These are phyloP conservation scores for Epicoccum nigrum DNA, from an alignment of 2,329 filamentous ascomycete species.

Conservation along the genomic window DNA sequence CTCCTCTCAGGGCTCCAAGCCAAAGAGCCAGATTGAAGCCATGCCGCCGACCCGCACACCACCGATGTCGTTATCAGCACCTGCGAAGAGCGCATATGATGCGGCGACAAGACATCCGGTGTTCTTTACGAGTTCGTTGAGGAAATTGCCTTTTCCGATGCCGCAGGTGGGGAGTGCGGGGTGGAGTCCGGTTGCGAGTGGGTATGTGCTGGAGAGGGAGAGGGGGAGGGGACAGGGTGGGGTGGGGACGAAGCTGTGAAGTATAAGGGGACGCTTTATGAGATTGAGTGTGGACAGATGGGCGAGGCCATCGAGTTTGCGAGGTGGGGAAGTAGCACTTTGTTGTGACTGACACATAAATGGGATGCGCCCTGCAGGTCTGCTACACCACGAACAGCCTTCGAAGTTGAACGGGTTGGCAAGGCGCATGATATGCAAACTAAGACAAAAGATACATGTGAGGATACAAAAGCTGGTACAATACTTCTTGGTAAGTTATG, in stretches of 20 bases:
- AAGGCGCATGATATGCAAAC: no score
- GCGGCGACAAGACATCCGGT: slow-evolving; percentile 72
- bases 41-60: slow-evolving; percentile 50
- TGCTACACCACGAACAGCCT: no score
- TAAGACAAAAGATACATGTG: no score
- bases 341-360: no score
- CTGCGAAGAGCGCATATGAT: slow-evolving; percentile 52
- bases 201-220: slow-evolving; percentile 48
- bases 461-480: no score
- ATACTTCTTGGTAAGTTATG: no score
- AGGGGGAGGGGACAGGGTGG: slow-evolving; percentile 10
- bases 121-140: slow-evolving; percentile 72
- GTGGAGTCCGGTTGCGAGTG: slow-evolving; percentile 53
- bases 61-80: slow-evolving; percentile 14
- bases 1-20: background rate
- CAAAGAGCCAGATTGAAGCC: slow-evolving; percentile 54
- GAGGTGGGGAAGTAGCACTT: no score
- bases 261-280: no score
- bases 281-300: no score
- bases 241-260: slow-evolving; percentile 39
- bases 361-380: no score
- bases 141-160: slow-evolving; percentile 59
- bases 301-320: no score
- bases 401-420: no score
- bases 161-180: slow-evolving; percentile 43